These are phyloP conservation scores for Globisporangium cylindrosporum DNA, from an alignment of 352 stramenopile genomes.

Conservation along the genomic window DNA sequence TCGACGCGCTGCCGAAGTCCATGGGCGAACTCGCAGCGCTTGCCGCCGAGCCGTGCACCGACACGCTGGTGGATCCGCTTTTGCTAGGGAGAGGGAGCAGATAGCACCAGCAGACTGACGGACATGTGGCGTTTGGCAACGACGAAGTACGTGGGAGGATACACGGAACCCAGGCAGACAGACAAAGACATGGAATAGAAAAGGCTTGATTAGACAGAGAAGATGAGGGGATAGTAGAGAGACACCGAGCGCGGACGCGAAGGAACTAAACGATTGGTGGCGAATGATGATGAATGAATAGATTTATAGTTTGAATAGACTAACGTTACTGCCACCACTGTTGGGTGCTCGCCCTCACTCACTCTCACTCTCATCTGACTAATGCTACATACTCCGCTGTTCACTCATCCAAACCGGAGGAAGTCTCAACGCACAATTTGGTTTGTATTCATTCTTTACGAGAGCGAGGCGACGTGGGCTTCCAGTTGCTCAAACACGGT, in stretches of 20 bases:
- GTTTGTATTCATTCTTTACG: neutral
- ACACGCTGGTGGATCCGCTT: conserved; percentile 32
- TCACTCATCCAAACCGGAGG: neutral
- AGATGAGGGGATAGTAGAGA: neutral
- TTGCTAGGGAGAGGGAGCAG: conserved; percentile 12
- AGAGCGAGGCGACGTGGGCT: neutral
- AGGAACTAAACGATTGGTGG: conserved; percentile 2
- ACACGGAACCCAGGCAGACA: neutral
- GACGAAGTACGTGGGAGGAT: neutral
- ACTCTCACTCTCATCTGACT: neutral
- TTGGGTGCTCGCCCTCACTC: neutral
- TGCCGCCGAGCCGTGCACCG: conserved; percentile 65
- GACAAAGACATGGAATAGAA: neutral
- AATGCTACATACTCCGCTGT: neutral
- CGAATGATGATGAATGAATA: conserved; percentile 2
- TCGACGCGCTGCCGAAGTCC: conserved; percentile 56
- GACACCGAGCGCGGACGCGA: neutral
- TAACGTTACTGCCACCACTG: no score
- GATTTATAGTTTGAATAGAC: conserved; percentile 1
- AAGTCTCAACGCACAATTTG: neutral
- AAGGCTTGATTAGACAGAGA: neutral
- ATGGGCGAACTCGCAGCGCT: conserved; percentile 62
- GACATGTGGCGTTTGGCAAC: neutral
- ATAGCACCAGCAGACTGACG: neutral
- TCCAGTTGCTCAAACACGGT: conserved; percentile 42